These are phyloP conservation scores for Dimargaris xerosporica DNA, from an alignment of 192 early-diverging fungal genomes.

Conservation along the genomic window DNA sequence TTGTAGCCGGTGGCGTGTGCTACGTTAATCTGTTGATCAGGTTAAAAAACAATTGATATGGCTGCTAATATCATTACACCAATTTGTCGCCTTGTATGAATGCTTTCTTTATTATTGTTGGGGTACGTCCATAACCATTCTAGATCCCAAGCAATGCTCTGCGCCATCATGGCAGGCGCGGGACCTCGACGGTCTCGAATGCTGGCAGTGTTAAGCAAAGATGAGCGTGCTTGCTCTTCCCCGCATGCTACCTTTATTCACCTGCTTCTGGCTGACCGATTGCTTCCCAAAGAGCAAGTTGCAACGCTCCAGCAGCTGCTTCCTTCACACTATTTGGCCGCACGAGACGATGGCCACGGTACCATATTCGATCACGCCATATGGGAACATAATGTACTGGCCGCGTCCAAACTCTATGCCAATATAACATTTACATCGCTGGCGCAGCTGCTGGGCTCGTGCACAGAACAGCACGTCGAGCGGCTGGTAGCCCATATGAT, in stretches of 20 bases:
- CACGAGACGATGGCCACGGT: neutral
- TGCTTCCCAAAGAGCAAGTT: neutral
- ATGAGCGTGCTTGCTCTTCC: slow-evolving; percentile 72
- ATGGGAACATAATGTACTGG: slow-evolving; percentile 5
- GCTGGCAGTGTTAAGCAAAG: slow-evolving; percentile 79
- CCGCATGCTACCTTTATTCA: slow-evolving; percentile 17
- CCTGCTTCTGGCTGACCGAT: neutral
- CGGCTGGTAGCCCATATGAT: neutral
- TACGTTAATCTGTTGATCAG: neutral
- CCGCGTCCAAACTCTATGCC: neutral
- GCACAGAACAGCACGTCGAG: neutral
- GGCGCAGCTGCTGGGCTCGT: neutral
- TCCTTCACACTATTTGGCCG: neutral
- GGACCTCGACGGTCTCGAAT: slow-evolving; percentile 77
- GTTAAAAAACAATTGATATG: neutral
- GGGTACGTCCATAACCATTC: neutral
- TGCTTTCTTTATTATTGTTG: no score
- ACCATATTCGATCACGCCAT: slow-evolving; percentile 2
- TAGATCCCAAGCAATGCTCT: slow-evolving; percentile 66
- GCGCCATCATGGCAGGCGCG: slow-evolving; percentile 78
- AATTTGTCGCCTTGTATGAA: no score
- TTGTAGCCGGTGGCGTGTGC: neutral
- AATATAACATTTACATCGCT: neutral
- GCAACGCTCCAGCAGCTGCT: neutral
- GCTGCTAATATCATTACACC: no score